Evolutionary conservation across 129 eudicot species (phyloP).

Genomic region (Pulicaria dysenterica): DNA sequence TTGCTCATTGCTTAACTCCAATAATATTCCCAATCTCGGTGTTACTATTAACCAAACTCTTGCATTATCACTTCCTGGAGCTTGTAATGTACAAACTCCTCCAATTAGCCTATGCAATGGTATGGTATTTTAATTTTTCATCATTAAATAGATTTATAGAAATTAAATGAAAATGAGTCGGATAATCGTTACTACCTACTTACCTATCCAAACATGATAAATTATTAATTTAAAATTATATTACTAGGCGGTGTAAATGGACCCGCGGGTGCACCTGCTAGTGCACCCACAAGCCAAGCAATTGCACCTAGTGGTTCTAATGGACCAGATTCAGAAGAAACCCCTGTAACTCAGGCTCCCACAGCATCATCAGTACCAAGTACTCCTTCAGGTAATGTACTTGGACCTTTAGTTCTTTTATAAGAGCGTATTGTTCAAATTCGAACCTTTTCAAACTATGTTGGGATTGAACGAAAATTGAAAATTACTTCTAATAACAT

Average conservation of each 20-base stretch:
- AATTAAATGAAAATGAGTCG: too few species aligned
- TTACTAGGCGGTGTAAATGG: conserved; percentile 27
- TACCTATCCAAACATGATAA: too few species aligned
- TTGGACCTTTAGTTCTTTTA: conserved; percentile 1
- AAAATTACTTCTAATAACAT: too few species aligned
- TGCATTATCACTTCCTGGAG: conserved; percentile 59
- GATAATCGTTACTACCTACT: too few species aligned
- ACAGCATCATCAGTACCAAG: conserved; percentile 27
- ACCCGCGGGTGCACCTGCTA: conserved; percentile 34
- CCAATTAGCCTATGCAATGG: conserved; percentile 61
- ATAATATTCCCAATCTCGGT: conserved; percentile 46
- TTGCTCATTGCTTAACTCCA: conserved; percentile 55
- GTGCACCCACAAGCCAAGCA: conserved; percentile 36
- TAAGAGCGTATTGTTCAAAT: too few species aligned
- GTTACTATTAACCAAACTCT: conserved; percentile 59
- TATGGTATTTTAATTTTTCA: conserved; percentile 20
- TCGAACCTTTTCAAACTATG: too few species aligned
- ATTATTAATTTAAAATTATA: not conserved
- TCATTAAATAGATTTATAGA: not conserved
- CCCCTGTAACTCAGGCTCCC: conserved; percentile 38
- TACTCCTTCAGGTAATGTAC: conserved; percentile 29
- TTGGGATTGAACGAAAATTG: too few species aligned
- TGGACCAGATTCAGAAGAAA: conserved; percentile 20
- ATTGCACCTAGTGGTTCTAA: conserved; percentile 27
- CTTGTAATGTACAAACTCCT: conserved; percentile 70